Evolutionary conservation across 1,284 basidiomycete species (phyloP).

Genomic region (Trichosporon coremiiforme): DNA sequence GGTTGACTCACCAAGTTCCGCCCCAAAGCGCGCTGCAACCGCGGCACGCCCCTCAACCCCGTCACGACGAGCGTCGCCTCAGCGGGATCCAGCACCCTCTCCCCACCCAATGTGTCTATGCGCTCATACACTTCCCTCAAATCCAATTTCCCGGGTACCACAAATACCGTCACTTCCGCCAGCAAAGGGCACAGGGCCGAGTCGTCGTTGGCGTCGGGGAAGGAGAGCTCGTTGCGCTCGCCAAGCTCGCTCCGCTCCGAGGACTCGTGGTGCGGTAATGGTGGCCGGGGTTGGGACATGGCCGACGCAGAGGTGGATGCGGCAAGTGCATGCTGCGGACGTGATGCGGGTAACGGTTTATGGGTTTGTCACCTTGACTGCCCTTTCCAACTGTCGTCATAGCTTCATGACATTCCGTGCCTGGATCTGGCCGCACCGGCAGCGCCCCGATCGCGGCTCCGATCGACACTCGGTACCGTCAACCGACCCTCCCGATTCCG

Average conservation of each 20-base stretch:
- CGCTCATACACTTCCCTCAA: constrained; percentile 28
- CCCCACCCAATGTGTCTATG: constrained; percentile 51
- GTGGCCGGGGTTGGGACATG: constrained; percentile 1
- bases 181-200: constrained; percentile 41
- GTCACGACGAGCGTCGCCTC: constrained; percentile 44
- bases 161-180: constrained; percentile 46
- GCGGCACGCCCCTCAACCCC: constrained; percentile 45
- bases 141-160: constrained; percentile 53
- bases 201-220: not conserved
- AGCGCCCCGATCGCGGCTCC: not conserved
- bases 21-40: constrained; percentile 42
- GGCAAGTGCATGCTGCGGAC: not conserved
- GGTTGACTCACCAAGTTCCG: constrained; percentile 14
- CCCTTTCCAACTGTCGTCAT: constrained; percentile 12
- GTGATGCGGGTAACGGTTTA: not conserved
- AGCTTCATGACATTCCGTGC: constrained; percentile 13
- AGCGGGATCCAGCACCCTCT: constrained; percentile 31
- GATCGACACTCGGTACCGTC: not conserved
- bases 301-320: not conserved
- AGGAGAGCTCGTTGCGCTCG: not conserved
- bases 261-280: not conserved
- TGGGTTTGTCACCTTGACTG: not conserved
- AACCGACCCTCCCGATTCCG: not conserved
- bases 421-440: not conserved
- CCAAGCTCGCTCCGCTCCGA: not conserved